Conservation (phyloP, 2,329 filamentous ascomycete species). For the Neofusicoccum sp. region DNA sequence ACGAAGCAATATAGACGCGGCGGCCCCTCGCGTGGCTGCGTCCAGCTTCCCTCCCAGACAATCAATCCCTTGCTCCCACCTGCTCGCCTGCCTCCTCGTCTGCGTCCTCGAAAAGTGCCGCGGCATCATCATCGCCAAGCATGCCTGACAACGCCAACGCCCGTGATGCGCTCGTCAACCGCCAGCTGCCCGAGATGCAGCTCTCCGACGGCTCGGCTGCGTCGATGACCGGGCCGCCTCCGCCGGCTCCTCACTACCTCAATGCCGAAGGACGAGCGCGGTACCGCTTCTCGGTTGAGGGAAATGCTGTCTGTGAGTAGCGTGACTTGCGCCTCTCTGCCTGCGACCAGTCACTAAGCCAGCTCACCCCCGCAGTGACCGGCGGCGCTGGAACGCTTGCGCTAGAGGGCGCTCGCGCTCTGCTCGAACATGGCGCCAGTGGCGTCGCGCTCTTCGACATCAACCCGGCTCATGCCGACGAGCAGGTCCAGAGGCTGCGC, state of each 20-base stretch:
- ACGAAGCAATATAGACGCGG: neutral
- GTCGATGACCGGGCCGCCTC: slow-evolving; percentile 47
- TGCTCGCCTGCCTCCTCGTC: neutral
- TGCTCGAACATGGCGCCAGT: slow-evolving; percentile 65
- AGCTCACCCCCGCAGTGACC: slow-evolving; percentile 48
- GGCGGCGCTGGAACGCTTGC: slow-evolving; percentile 66
- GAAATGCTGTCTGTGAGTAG: slow-evolving; percentile 52
- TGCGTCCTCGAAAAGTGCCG: neutral
- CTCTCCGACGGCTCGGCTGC: slow-evolving; percentile 43
- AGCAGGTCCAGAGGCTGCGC: slow-evolving; percentile 48
- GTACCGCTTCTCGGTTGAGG: slow-evolving; percentile 51
- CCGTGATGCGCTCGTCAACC: slow-evolving; percentile 44
- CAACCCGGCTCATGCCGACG: slow-evolving; percentile 42
- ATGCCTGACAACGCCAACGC: slow-evolving; percentile 39
- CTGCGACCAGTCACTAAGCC: neutral
- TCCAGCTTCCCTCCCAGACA: neutral
- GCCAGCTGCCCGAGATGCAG: slow-evolving; percentile 50
- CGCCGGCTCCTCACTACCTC: slow-evolving; percentile 43
- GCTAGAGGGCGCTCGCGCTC: slow-evolving; percentile 56
- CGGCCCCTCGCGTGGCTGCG: neutral
- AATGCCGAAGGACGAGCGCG: slow-evolving; percentile 43
- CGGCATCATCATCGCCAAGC: slow-evolving; percentile 11
- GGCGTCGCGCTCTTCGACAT: slow-evolving; percentile 63
- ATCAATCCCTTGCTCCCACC: neutral
- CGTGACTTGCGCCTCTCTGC: neutral